Evolutionary conservation across 2,329 filamentous ascomycete genomes (phyloP), one percentile per base, ranked within the genome.

Genomic region (Cladorrhinum sp.): DNA sequence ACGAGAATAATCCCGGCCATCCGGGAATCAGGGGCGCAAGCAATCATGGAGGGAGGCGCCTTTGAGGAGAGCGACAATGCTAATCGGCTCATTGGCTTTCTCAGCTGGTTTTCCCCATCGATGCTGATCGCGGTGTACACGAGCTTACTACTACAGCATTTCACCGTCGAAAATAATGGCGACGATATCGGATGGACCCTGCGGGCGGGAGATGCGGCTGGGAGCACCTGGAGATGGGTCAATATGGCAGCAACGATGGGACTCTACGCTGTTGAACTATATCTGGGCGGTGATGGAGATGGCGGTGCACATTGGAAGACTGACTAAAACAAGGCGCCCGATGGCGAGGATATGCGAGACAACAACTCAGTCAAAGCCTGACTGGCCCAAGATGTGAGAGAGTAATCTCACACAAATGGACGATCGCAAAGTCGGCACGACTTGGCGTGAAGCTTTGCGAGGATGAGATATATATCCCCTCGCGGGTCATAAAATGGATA

Each of bases 61-160:
- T 82, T 96, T 46, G 92, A 96, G 61, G 94, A 98, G 65, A 86
- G 86, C 12, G 92, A 96, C 69, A 88, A 88, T 7, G 91, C 92
- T 21, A 91, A 87, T 67, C 89, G 88, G 67, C 79, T 96, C 5
- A 78, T 98, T 16, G 91, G 89, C 1, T 85, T 97, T 65, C 79
- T 98, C 46, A 95, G 89, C 68, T 97, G 93, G 86, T 98, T 97
- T 76, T 95, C 91, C 18, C 94, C 95, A 0, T 96, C 91, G 23
- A 96, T 98, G 59, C 82, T 99, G 58, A 94, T 99, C 63, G 90
- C 95, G 3, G 93, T 98, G 28, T 99, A 99, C 75, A 99, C 95
- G 1, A 97, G 93, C 75, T 78, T 99, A 55, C 78, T 99, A 33
- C 88, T 98, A 79, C 95, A 98, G 74, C 95, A 99, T 74, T 98